phyloP scores from a whole-genome alignment of 2,329 filamentous ascomycete species.

The Shiraia bambusicola region DNA sequence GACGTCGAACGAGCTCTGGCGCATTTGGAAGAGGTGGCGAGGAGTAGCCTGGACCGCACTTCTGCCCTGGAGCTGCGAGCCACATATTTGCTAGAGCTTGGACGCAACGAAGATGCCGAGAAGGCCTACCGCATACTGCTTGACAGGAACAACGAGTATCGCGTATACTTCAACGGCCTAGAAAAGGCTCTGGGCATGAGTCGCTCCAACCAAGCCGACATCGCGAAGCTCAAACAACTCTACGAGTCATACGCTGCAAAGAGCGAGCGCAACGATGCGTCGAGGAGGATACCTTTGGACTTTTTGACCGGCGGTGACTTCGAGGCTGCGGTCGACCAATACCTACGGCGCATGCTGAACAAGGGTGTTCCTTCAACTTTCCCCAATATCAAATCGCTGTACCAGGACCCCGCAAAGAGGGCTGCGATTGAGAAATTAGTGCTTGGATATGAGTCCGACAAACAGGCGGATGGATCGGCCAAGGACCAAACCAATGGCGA shows the following conservation, averaged over 20 bases:
- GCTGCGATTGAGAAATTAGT: constrained; percentile 73
- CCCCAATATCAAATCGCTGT: constrained; percentile 93
- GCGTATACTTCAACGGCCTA: constrained; percentile 80
- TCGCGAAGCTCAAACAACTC: constrained; percentile 72
- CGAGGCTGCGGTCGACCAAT: constrained; percentile 71
- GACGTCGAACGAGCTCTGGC: constrained; percentile 81
- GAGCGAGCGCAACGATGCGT: constrained; percentile 79
- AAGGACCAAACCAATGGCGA: constrained; percentile 55
- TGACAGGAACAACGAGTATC: constrained; percentile 84
- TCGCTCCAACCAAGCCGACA: constrained; percentile 61
- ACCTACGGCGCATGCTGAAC: constrained; percentile 80
- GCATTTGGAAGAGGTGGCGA: constrained; percentile 76
- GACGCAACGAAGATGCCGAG: constrained; percentile 74
- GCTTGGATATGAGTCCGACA: constrained; percentile 71
- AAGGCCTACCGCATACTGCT: constrained; percentile 79
- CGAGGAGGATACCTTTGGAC: constrained; percentile 82
- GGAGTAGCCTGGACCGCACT: constrained; percentile 78
- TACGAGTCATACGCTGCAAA: constrained; percentile 81
- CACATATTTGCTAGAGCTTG: constrained; percentile 78
- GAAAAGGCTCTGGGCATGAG: constrained; percentile 67
- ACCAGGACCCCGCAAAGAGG: constrained; percentile 75
- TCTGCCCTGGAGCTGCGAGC: constrained; percentile 84
- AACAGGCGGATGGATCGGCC: constrained; percentile 53
- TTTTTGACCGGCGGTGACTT: constrained; percentile 83
- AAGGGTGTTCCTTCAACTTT: constrained; percentile 96